Evolutionary conservation across 805 yeast species (phyloP), one percentile per base, ranked within the genome.

Genomic region (Candida gorgasii): DNA sequence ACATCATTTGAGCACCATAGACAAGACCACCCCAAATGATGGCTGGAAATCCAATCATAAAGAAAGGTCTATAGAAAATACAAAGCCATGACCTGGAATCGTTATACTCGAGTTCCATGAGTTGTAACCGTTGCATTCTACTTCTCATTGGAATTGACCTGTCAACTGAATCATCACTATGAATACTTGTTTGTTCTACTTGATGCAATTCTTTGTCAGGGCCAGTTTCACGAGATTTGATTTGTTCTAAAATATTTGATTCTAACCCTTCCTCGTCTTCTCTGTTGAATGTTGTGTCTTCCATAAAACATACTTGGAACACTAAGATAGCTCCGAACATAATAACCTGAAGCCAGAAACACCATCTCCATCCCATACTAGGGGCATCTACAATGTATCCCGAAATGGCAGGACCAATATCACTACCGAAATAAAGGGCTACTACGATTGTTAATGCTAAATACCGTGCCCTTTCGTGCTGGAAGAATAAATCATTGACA

Each of bases 1-100:
- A 73, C 76, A 72, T 69, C 62, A 73, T 71, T 48, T 71, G 76
- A 9, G 72, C 66, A 7, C 78, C 79, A 45, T 74, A 73, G 18
- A 69, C 62, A 13, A 73, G 39, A 8, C 78, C 76, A 31, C 73
- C 69, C 73, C 73, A 73, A 11, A 72, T 50, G 22, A 73, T 60
- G 5, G 74, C 72, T 3, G 79, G 79, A 33, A 73, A 62, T 6
- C 52, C 55, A 36, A 54, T 52, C 47, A 54, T 50, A 22, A 58
- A 49, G 36, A 68, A 49, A 11, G 79, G 79, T 26, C 75, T 54
- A 15, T 47, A 46, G 45, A 59, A 65, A 9, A 73, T 61, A 17
- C 62, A 53, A 23, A 61, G 52, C 66, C 69, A 67, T 4, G 75
- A 55, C 40, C 76, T 58, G 28, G 59, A 50, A 51, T 73, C 76